Evolutionary conservation across 495 filamentous ascomycete genomes (phyloP), one percentile per base, ranked within the genome.

Genomic region (Penicillium lividum): DNA sequence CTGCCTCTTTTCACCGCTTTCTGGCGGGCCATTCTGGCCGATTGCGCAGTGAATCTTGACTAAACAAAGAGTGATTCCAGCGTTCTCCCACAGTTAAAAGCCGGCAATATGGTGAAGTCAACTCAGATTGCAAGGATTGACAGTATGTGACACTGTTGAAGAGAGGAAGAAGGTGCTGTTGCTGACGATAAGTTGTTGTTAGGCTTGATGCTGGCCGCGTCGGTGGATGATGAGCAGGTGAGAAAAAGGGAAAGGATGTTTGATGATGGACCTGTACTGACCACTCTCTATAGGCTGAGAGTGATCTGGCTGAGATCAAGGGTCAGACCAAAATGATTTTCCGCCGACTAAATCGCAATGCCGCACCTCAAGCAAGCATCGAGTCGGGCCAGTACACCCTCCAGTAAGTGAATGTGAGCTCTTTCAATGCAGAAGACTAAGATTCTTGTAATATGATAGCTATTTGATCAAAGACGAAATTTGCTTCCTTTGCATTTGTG

Each of bases 161-260:
- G 18, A 16, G 22, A 25, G 33, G n/a, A 53, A 38, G 18, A 27
- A 56, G 51, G 53, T 18, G 38, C 10, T 40, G 9, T 48, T 59
- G 64, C 72, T 76, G 60, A 77, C 65, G 45, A 54, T 59, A 38
- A 18, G 28, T 38, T 30, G 40, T 53, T 62, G 73, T 34, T 58
- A 96, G 93, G 95, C 80, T 80, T 98, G 56, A 90, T 96, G 82
- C 84, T 98, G 56, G 93, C 91, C 64, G 94, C 94, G 45, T 96
- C 95, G 1, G 91, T 97, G 49, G 94, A 98, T 73, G 91, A 96
- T 73, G 88, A 89, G 68, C 86, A 90, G 78, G 86, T 88, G 56
- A 58, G 76, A 57, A 30, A 38, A 22, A 11, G 27, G 25, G 30
- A 53, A 42, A 18, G 27, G 51, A 33, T 28, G 5, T 45, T 51